phyloP scores from a whole-genome alignment of 805 yeast species.

The Ogataea populi-albae region DNA sequence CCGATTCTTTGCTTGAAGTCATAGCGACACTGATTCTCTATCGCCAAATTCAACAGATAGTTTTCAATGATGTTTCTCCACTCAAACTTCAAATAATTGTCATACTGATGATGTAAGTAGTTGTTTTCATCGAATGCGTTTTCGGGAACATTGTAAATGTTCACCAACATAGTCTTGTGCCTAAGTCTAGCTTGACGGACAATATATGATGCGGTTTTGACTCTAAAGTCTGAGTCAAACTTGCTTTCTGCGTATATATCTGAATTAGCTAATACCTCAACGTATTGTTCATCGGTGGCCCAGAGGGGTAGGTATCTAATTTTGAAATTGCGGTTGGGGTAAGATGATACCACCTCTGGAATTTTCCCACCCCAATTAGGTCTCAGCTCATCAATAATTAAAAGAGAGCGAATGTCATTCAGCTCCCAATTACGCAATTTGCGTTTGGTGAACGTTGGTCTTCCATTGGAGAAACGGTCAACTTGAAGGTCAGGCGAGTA shows the following conservation, averaged over 20 bases:
- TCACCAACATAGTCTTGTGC: slow-evolving; percentile 32
- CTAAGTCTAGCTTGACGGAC: slow-evolving; percentile 54
- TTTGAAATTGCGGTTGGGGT: slow-evolving; percentile 39
- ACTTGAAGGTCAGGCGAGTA: slow-evolving; percentile 54
- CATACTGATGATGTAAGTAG: slow-evolving; percentile 22
- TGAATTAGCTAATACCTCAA: slow-evolving; percentile 48
- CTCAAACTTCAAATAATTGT: slow-evolving; percentile 39
- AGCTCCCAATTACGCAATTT: slow-evolving; percentile 67
- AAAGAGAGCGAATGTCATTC: slow-evolving; percentile 63
- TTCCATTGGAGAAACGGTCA: slow-evolving; percentile 50
- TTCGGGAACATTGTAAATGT: slow-evolving; percentile 23
- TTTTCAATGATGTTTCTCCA: slow-evolving; percentile 77
- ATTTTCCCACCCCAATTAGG: slow-evolving; percentile 56
- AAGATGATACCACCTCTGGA: slow-evolving; percentile 40
- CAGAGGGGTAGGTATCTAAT: slow-evolving; percentile 52
- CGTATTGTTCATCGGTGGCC: slow-evolving; percentile 47
- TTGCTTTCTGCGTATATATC: slow-evolving; percentile 67
- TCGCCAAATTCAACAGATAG: slow-evolving; percentile 59
- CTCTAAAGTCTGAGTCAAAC: slow-evolving; percentile 50
- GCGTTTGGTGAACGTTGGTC: slow-evolving; percentile 62
- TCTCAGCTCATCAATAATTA: slow-evolving; percentile 48
- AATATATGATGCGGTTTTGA: slow-evolving; percentile 61
- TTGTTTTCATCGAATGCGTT: slow-evolving; percentile 19
- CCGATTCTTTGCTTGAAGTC: slow-evolving; percentile 57
- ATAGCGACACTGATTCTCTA: slow-evolving; percentile 66